A percentile compares a stretch with the other conserved stretches of the same genome.
These are phyloP conservation scores for Fusarium sp. DNA, from an alignment of 2,329 filamentous ascomycete genomes.

Conservation along the genomic window DNA sequence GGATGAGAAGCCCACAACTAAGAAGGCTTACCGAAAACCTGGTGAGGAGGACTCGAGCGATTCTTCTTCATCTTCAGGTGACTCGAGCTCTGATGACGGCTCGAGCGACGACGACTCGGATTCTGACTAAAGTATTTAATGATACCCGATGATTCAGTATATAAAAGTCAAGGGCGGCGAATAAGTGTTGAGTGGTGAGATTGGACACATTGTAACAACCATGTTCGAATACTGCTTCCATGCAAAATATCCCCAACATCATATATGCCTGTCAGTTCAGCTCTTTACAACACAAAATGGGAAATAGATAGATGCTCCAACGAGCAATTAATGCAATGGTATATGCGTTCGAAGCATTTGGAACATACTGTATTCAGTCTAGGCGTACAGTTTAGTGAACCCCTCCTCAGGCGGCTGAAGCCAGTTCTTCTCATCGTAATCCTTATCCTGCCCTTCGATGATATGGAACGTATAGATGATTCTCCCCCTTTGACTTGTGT, in stretches of 20 bases:
- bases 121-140: slow-evolving; percentile 35
- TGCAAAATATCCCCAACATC: slow-evolving; percentile 42
- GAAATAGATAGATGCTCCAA: slow-evolving; percentile 13
- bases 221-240: slow-evolving; percentile 31
- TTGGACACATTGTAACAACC: slow-evolving; percentile 43
- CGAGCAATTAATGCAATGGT: slow-evolving; percentile 6
- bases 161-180: slow-evolving; percentile 20
- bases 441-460: slow-evolving; percentile 80
- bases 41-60: slow-evolving; percentile 40
- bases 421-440: slow-evolving; percentile 92
- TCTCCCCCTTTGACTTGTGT: slow-evolving; percentile 83
- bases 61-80: slow-evolving; percentile 51
- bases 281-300: slow-evolving; percentile 15
- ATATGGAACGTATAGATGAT: slow-evolving; percentile 99
- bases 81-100: slow-evolving; percentile 50
- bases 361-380: slow-evolving; percentile 15
- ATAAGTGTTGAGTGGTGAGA: slow-evolving; percentile 13
- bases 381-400: slow-evolving; percentile 75
- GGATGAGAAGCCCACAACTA: slow-evolving; percentile 34
- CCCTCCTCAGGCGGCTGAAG: slow-evolving; percentile 84
- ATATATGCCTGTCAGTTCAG: slow-evolving; percentile 20
- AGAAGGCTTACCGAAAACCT: slow-evolving; percentile 47
- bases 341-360: background rate
- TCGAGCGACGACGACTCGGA: slow-evolving; percentile 40
- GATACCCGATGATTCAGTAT: slow-evolving; percentile 21